Evolutionary conservation across 345 rosid genomes (phyloP).

Genomic region (Citrus trifoliata): DNA sequence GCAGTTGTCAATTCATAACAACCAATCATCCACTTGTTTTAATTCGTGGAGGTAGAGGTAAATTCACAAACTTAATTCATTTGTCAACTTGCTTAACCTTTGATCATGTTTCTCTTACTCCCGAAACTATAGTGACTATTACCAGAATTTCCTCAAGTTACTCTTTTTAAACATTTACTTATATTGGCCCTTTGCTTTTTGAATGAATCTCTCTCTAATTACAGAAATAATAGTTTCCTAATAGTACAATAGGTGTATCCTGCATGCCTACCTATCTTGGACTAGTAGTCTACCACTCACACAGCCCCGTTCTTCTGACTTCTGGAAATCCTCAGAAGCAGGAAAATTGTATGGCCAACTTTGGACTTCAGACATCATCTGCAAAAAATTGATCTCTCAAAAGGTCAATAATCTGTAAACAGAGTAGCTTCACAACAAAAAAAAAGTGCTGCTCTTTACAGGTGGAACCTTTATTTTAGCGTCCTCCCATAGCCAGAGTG

Average conservation of each 20-base stretch:
- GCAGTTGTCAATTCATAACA: not conserved
- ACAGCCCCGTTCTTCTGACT: constrained; percentile 66
- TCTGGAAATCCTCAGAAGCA: constrained; percentile 77
- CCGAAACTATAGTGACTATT: not conserved
- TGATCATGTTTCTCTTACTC: no score
- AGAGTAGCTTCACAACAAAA: not conserved
- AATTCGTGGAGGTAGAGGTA: not conserved
- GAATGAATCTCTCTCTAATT: not conserved
- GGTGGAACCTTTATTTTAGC: constrained; percentile 70
- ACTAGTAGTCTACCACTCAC: constrained; percentile 66
- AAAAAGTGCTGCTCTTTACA: constrained; percentile 5
- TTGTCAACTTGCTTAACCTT: not conserved
- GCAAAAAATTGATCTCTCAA: constrained; percentile 18
- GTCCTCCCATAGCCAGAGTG: constrained; percentile 84
- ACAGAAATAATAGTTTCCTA: not conserved
- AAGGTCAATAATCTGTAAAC: constrained; percentile 8
- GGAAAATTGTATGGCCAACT: constrained; percentile 94
- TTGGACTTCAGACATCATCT: constrained; percentile 68
- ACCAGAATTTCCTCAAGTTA: not conserved
- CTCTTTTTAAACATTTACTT: not conserved
- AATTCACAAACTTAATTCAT: not conserved
- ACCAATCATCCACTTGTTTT: not conserved
- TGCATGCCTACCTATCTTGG: constrained; percentile 49
- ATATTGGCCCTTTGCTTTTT: not conserved
- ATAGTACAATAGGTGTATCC: constrained; percentile 7